Base-by-base conservation (phyloP, 345 rosid species). In the Hibiscus tridactylites region DNA sequence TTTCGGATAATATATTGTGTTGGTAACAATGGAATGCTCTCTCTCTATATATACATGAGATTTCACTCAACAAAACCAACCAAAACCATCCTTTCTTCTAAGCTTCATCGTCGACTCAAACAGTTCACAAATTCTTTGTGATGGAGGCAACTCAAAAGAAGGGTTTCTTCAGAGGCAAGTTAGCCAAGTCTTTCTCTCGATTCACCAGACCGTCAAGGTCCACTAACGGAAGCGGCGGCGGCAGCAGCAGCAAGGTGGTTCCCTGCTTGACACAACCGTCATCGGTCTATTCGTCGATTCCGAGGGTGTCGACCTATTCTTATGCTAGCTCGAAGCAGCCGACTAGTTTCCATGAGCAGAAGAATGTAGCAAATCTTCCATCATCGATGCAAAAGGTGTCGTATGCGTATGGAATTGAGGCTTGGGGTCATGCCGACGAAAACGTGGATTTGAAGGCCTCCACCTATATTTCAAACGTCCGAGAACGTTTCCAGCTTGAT, bases 371-470 rank as follows among this genome's bases (percentile, higher is more conserved):
- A 37, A 5, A 44, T 65, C 53, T 44, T 24, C 57, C 57, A 16
- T 47, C 70, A 28, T 15, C 71, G 3, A 15, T 28, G 71, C 39
- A 49, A 26, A 66, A 47, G 39, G 71, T 66, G 24, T 66, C 71
- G 6, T 26, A 47, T 13, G 26, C 58, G 15, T 66, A 42, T 37
- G 52, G 11, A 11, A 63, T 57, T 58, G 71, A 33, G 0, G 11
- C 47, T 5, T 31, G 37, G 42, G 77, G 54, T 19, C 35, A 24
- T 16, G 73, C 75, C 6, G 88, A 84, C 12, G 88, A 75, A 75
- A 75, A 84, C 62, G 83, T 83, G 16, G 87, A 88, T 65, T 12
- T 13, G 58, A 81, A 75, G 73, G 86, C 88, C 7, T 49, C 83
- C 7, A 71, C 61, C 68, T 84, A 79, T 57, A 88, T 84, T 57